Evolutionary conservation across 192 early-diverging fungal species (phyloP), one percentile per base, ranked within the genome.

Genomic region (Geranomyces michiganensis): DNA sequence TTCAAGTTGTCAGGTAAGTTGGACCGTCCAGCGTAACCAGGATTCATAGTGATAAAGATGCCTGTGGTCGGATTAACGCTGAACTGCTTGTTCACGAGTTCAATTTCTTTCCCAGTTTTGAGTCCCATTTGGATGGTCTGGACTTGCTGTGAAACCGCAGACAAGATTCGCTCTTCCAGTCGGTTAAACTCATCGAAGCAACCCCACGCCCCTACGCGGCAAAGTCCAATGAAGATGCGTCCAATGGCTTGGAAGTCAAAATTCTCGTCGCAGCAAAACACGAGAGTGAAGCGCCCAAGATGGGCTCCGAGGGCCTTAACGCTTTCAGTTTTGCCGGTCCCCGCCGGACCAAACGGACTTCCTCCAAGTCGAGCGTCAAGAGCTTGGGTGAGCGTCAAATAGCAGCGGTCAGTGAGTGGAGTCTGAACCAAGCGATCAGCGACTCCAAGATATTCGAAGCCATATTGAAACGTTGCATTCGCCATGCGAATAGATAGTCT

Each of bases 231-330:
- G 78, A 99, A 99, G 68, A 99, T 99, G 74, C 98, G 93, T 48
- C 98, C 98, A 96, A 99, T 98, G 30, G 98, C 96, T 76, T 98
- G 95, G 86, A 99, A 99, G 81, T 99, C 98, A 85, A 99, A 99
- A 72, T 92, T 97, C 83, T 99, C 98, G 74, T 99, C 98, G 82
- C 98, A 99, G 84, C 98, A 99, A 76, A 99, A 99, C 33, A 99
- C 98, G 63, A 99, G 92, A 27, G 94, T 93, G 78, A 97, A 97
- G 27, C 97, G 88, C 10, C 98, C 98, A 22, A 99, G 84, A 68
- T 96, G 93, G 32, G 88, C 85, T 70, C 95, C 98, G 70, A 99
- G 82, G 0, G 98, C 95, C 78, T 99, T 99, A 67, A 97, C 97
- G 15, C 93, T 93, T 79, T 99, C 98, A 0, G 97, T 99, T 81